Evolutionary conservation across 345 rosid species (phyloP).

Genomic region (Dovyalis caffra): DNA sequence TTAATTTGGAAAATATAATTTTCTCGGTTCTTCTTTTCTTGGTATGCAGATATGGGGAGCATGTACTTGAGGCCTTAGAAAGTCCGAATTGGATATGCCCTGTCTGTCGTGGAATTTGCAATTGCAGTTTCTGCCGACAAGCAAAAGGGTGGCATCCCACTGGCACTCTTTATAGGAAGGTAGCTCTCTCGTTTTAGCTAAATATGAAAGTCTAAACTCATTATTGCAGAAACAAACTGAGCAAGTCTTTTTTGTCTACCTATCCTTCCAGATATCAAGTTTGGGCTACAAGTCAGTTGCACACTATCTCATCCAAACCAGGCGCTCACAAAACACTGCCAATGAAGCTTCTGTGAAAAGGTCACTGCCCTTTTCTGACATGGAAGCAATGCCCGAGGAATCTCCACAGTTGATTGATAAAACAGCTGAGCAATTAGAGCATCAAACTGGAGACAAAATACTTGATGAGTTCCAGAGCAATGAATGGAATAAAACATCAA

Average conservation of each 20-base stretch:
- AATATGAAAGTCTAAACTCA: background rate
- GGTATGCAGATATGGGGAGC: conserved; percentile 76
- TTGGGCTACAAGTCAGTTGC: conserved; percentile 94
- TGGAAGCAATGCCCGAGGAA: conserved; percentile 23
- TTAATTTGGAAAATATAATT: background rate
- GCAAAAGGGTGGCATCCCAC: conserved; percentile 84
- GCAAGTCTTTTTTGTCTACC: conserved; percentile 18
- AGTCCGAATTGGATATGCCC: conserved; percentile 85
- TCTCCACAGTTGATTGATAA: conserved; percentile 16
- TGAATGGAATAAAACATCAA: conserved; percentile 16
- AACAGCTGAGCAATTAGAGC: conserved; percentile 12
- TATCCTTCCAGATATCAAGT: conserved; percentile 44
- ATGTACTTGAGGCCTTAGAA: conserved; percentile 80
- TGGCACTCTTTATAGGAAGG: conserved; percentile 72
- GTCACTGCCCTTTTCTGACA: conserved; percentile 48
- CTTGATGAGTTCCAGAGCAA: conserved; percentile 16
- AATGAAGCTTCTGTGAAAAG: conserved; percentile 61
- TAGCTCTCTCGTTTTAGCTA: conserved; percentile 15
- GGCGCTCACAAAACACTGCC: conserved; percentile 20
- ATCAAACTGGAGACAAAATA: conserved; percentile 22
- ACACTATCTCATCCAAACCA: conserved; percentile 78
- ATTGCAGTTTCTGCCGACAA: conserved; percentile 84
- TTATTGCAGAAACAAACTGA: too few species aligned
- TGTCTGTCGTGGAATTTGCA: conserved; percentile 85
- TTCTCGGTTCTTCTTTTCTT: background rate